Conservation (phyloP, 768 basidiomycete species). For the Phylloporus sp. region DNA sequence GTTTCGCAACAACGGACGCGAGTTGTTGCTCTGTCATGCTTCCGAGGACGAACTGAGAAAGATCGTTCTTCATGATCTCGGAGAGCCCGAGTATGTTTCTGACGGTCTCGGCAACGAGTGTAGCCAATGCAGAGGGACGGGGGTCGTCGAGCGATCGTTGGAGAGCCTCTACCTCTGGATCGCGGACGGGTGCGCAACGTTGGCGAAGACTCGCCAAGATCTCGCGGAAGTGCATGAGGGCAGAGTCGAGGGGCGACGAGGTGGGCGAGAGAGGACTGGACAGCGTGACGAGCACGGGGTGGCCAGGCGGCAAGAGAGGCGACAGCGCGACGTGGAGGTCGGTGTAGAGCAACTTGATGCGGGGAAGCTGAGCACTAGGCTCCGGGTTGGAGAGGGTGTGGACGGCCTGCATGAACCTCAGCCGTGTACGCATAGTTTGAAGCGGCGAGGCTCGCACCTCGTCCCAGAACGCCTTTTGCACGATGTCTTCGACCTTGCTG, state of each 20-base stretch:
- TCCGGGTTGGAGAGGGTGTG: conserved; percentile 51
- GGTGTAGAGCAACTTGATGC: conserved; percentile 51
- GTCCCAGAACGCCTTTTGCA: conserved; percentile 70
- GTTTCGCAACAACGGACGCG: conserved; percentile 40
- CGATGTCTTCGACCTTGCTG: conserved; percentile 42
- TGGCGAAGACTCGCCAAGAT: conserved; percentile 46
- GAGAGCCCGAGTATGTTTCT: conserved; percentile 47
- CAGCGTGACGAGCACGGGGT: conserved; percentile 47
- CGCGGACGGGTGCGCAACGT: conserved; percentile 66
- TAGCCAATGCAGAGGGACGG: conserved; percentile 36
- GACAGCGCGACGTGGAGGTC: conserved; percentile 48
- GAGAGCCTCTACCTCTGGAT: conserved; percentile 46
- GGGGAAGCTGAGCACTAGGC: conserved; percentile 54
- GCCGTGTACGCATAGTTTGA: conserved; percentile 2
- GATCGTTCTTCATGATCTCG: conserved; percentile 64
- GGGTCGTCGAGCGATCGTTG: conserved; percentile 33
- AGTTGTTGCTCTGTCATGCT: conserved; percentile 63
- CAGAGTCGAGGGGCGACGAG: conserved; percentile 58
- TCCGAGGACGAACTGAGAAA: conserved; percentile 60
- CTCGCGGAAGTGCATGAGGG: conserved; percentile 50
- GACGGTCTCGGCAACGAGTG: conserved; percentile 43
- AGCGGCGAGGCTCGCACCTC: conserved; percentile 43
- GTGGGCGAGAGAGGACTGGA: conserved; percentile 62
- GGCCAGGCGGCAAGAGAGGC: conserved; percentile 54
- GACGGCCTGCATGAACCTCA: conserved; percentile 43